Base-by-base conservation (phyloP, 2,329 filamentous ascomycete genomes). In the Aspergillus transmontanensis region DNA sequence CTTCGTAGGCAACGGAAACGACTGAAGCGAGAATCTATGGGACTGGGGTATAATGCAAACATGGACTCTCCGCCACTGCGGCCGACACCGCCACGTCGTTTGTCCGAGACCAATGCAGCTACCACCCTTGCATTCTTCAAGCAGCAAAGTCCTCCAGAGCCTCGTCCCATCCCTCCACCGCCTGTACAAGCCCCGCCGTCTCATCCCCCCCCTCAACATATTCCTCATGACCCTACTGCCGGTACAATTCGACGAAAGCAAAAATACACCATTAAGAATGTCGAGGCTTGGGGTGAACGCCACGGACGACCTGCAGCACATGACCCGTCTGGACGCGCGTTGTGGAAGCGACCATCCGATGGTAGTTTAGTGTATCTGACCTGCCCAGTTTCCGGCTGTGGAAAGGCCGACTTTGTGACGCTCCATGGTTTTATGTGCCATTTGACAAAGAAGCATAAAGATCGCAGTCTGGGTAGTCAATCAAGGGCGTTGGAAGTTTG, bases 371-470 rank as follows among this genome's bases (percentile, higher is more conserved):
- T 79, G 9, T 79, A 79, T 61, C 72, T 79, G 6, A 78, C 74
- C 28, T 79, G 77, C 45, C 77, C 77, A 1, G 73, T 77, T 2
- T 68, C 71, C 3, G 76, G 76, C 28, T 79, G 77, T 61, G 73
- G 75, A 5, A 79, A 79, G 67, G 74, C 76, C 0, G 77, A 79
- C 63, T 79, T 79, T 59, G 76, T 79, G 61, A 79, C 77, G 2
- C 71, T 79, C 11, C 77, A 79, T 58, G 77, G 77, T 21, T 79
- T 79, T 67, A 79, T 79, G 76, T 79, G 77, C 68, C 77, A 79
- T 57, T 68, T 79, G 59, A 79, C 77, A 5, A 79, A 79, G 65
- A 78, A 79, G 63, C 77, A 79, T 67, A 79, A 79, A 59, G 77
- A 79, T 62, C 74, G 76, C 58, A 78, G 73, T 21, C 60, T 79